Percentiles rank a stretch among this genome's conserved stretches.
Conservation (phyloP, 1,284 basidiomycete species). For the Ganoderma leucocontextum region DNA sequence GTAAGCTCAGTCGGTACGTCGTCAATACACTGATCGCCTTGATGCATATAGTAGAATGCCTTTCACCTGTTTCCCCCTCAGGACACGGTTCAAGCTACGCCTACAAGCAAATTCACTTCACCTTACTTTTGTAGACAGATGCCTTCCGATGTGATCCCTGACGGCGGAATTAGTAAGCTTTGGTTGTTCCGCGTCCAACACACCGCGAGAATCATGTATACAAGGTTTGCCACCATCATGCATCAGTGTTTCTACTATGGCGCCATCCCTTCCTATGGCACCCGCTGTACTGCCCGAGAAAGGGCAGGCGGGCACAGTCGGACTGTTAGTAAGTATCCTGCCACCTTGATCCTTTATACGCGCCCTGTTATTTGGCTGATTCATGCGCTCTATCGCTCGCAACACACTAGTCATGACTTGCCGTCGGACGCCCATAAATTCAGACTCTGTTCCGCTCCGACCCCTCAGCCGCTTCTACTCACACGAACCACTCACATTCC, state of each 20-base stretch:
- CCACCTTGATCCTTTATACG: conserved; percentile 1
- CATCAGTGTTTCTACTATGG: background rate
- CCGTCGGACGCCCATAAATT: background rate
- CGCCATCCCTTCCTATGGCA: background rate
- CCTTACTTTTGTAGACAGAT: too few species aligned
- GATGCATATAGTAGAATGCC: too few species aligned
- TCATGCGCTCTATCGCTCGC: background rate
- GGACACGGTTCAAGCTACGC: too few species aligned
- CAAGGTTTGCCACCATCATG: background rate
- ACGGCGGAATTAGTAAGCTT: too few species aligned
- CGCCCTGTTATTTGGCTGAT: background rate
- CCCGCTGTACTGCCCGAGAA: background rate
- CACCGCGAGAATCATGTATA: background rate
- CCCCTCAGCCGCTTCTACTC: background rate
- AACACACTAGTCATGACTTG: background rate
- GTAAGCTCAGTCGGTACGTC: too few species aligned
- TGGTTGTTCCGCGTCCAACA: too few species aligned
- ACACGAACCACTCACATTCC: background rate
- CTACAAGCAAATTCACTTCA: too few species aligned
- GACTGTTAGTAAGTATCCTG: background rate
- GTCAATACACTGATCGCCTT: too few species aligned
- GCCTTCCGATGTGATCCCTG: too few species aligned
- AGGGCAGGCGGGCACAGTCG: background rate
- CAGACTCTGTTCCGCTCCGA: background rate
- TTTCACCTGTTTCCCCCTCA: too few species aligned